Percentiles rank a stretch among this genome's conserved stretches.
phyloP scores from a whole-genome alignment of 2,329 filamentous ascomycete species.

The Aspergillus ochraceus region DNA sequence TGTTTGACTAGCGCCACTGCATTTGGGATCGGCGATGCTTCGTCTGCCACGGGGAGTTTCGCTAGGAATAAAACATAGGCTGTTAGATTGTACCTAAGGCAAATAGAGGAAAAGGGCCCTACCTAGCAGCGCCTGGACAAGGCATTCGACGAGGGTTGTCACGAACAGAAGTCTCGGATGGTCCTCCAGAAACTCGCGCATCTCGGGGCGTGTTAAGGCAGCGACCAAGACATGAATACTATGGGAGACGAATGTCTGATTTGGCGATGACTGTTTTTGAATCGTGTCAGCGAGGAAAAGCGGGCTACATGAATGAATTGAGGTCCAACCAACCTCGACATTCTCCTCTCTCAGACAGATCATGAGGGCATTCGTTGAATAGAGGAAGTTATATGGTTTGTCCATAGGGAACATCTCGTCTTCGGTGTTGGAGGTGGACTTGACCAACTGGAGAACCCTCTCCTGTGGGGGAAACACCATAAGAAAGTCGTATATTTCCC shows the following conservation, averaged over 20 bases:
- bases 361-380: conserved; percentile 67
- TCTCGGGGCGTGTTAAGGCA: conserved; percentile 60
- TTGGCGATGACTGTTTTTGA: conserved; percentile 31
- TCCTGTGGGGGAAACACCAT: conserved; percentile 68
- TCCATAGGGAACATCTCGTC: conserved; percentile 66
- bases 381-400: conserved; percentile 72
- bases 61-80: conserved; percentile 19
- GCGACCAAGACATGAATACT: conserved; percentile 57
- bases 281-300: conserved; percentile 2
- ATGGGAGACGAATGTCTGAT: conserved; percentile 41
- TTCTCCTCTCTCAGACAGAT: conserved; percentile 58
- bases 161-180: conserved; percentile 51
- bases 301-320: not conserved
- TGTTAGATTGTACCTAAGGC: not conserved
- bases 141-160: conserved; percentile 57
- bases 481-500: conserved; percentile 72
- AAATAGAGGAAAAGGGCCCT: conserved; percentile 19
- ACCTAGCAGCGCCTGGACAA: conserved; percentile 59
- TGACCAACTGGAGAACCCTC: conserved; percentile 60
- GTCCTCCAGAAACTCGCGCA: conserved; percentile 49
- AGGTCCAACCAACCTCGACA: conserved; percentile 29
- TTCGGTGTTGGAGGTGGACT: conserved; percentile 54
- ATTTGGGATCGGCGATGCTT: conserved; percentile 35
- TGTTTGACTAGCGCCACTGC: conserved; percentile 35
- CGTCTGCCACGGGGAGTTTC: conserved; percentile 24